Percentiles rank a stretch among this genome's conserved stretches.
These are phyloP conservation scores for Cryptosporidium parvum DNA, from an alignment of 169 alveolate genomes.

Conservation along the genomic window DNA sequence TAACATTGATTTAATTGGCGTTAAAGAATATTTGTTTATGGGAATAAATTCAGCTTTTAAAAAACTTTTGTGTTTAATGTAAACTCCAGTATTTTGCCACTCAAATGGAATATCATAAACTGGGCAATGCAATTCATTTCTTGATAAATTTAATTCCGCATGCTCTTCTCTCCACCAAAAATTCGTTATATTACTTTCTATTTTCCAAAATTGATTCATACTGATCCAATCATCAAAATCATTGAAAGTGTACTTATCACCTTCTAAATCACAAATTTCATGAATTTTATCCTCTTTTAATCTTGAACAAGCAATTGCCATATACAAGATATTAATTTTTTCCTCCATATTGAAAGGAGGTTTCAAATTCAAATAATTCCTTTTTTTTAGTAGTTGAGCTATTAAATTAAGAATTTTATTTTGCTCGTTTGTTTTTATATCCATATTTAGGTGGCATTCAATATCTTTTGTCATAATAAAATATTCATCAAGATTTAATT, in stretches of 20 bases:
- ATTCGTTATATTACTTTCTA: neutral
- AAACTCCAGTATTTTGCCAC: constrained; percentile 65
- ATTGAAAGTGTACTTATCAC: constrained; percentile 1
- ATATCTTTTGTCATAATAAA: constrained; percentile 27
- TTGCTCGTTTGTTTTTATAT: constrained; percentile 7
- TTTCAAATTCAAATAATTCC: neutral
- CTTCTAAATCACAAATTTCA: neutral
- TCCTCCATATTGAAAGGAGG: constrained; percentile 57
- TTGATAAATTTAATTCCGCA: neutral
- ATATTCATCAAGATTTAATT: constrained; percentile 12
- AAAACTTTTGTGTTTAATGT: neutral
- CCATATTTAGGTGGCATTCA: constrained; percentile 2
- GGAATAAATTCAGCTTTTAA: constrained; percentile 3
- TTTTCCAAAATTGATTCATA: constrained; percentile 27
- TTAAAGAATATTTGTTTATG: neutral
- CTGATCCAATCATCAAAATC: constrained; percentile 51
- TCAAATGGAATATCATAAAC: constrained; percentile 13
- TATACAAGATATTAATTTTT: neutral
- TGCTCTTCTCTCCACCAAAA: neutral
- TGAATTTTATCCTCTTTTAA: neutral
- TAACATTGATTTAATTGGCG: neutral
- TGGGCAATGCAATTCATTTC: constrained; percentile 15
- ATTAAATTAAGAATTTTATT: constrained; percentile 24
- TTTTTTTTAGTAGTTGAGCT: constrained; percentile 17
- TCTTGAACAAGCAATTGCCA: constrained; percentile 41